Evolutionary conservation across 176 grass and related monocot genomes (phyloP).

Genomic region (Oryza coarctata): DNA sequence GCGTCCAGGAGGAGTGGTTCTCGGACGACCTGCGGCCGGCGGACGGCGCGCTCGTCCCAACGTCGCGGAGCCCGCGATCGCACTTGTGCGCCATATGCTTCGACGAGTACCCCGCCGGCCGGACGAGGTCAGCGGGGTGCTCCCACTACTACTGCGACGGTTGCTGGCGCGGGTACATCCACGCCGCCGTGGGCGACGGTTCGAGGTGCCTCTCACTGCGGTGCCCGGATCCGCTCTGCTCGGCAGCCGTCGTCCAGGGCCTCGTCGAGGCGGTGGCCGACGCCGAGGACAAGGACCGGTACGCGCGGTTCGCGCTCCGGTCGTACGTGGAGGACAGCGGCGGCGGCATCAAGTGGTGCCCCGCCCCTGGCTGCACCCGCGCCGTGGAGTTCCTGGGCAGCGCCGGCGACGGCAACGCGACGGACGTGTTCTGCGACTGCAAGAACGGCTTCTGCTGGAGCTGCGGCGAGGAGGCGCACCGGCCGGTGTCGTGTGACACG

Average conservation of each 20-base stretch:
- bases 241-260: slow-evolving; percentile 25
- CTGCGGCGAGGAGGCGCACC: slow-evolving; percentile 59
- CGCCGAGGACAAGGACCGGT: slow-evolving; percentile 6
- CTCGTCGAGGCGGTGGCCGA: slow-evolving; percentile 15
- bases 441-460: slow-evolving; percentile 34
- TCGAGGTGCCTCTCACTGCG: slow-evolving; percentile 40
- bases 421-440: slow-evolving; percentile 45
- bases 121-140: slow-evolving; percentile 32
- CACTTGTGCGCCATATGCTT: slow-evolving; percentile 41
- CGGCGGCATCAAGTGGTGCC: slow-evolving; percentile 52
- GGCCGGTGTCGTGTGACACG: slow-evolving; percentile 44
- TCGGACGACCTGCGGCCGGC: background rate
- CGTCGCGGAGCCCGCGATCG: background rate
- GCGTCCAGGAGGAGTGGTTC: slow-evolving; percentile 28
- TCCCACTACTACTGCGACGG: slow-evolving; percentile 35
- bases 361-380: slow-evolving; percentile 30
- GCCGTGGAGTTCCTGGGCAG: slow-evolving; percentile 20
- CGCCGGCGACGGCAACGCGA: background rate
- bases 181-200: slow-evolving; percentile 39
- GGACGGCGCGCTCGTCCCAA: background rate
- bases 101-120: background rate
- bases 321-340: slow-evolving; percentile 51
- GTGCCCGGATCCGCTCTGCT: slow-evolving; percentile 45
- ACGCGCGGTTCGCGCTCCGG: slow-evolving; percentile 29
- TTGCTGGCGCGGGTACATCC: slow-evolving; percentile 51